Evolutionary conservation across 1,284 basidiomycete species (phyloP), one percentile per base, ranked within the genome.

Genomic region (Papiliotrema laurentii): DNA sequence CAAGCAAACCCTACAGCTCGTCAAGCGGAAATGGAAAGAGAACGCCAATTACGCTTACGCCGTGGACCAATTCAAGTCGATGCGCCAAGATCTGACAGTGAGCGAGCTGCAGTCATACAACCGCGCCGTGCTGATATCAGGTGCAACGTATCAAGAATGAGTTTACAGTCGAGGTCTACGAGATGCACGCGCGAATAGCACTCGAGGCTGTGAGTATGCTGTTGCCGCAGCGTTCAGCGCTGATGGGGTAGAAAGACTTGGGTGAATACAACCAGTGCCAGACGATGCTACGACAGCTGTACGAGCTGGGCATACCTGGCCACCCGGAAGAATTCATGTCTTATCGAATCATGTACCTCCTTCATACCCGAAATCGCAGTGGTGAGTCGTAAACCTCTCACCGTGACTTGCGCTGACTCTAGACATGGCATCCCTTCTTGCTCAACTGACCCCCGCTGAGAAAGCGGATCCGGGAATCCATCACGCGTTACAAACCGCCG

Each of bases 101-200:
- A 74, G 87, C 80, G 35, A 21, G 43, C 38, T 24, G 31, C 26
- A 7, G 28, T 47, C 53, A 49, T 39, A 42, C 42, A 55, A 36
- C 53, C 43, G 66, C 45, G 47, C 59, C 31, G 34, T 49, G 26
- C 43, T 58, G 47, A 35, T 16, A 18, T 4, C 62, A 96, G 92
- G 93, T 98, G n/a, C 96, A 99, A 78, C 84, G 94, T 30, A 97
- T 99, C 69, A 97, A 97, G 78, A 98, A 97, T 64, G 89, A 96
- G 48, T 97, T 99, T 65, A 97, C 96, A 0, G 92, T 94, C 30
- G 82, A 86, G 72, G 94, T 97, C 11, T 99, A 99, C 70, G 96
- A 99, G 73, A 96, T 93, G 40, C 96, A 98, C 75, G 96, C 91
- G 22, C 84, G 96, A 25, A 96, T 98, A 77, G 96, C 96, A 37